Evolutionary conservation across 2,329 filamentous ascomycete species (phyloP).

Genomic region (Nectriaceae sp.): DNA sequence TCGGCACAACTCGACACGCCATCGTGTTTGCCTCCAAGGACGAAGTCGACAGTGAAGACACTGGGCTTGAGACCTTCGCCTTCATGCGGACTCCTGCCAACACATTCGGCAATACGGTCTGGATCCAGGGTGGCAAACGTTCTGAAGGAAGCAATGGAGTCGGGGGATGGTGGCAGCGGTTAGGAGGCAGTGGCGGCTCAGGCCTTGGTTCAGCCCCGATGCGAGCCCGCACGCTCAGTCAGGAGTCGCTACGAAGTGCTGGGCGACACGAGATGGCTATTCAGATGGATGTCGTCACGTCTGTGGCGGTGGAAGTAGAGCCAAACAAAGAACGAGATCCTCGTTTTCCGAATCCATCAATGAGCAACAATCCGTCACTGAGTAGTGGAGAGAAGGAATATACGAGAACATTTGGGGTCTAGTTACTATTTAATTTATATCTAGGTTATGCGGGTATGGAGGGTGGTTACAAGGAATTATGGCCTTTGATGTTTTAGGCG

Average conservation of each 20-base stretch:
- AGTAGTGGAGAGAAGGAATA: conserved; percentile 17
- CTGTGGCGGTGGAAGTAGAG: conserved; percentile 40
- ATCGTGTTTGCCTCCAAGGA: conserved; percentile 47
- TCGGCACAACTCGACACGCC: conserved; percentile 50
- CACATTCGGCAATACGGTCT: conserved; percentile 42
- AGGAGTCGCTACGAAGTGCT: conserved; percentile 32
- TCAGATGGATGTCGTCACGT: conserved; percentile 44
- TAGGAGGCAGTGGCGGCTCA: conserved; percentile 11
- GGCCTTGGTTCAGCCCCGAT: conserved; percentile 2
- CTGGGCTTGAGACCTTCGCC: conserved; percentile 52
- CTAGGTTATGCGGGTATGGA: too few species aligned
- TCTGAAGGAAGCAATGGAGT: conserved; percentile 7
- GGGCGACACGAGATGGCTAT: conserved; percentile 29
- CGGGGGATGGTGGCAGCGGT: conserved; percentile 29
- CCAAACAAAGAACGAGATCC: conserved; percentile 23
- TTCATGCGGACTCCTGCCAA: conserved; percentile 46
- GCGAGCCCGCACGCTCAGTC: conserved; percentile 22
- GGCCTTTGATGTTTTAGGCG: too few species aligned
- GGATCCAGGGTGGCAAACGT: conserved; percentile 30
- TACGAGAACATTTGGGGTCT: neutral
- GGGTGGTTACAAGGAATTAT: too few species aligned
- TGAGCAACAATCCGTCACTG: conserved; percentile 24
- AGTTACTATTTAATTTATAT: neutral
- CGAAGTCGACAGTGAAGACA: conserved; percentile 43
- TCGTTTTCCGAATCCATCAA: conserved; percentile 19